Evolutionary conservation across 2,329 filamentous ascomycete genomes (phyloP), one percentile per base, ranked within the genome.

Genomic region (Nemania diffusa): DNA sequence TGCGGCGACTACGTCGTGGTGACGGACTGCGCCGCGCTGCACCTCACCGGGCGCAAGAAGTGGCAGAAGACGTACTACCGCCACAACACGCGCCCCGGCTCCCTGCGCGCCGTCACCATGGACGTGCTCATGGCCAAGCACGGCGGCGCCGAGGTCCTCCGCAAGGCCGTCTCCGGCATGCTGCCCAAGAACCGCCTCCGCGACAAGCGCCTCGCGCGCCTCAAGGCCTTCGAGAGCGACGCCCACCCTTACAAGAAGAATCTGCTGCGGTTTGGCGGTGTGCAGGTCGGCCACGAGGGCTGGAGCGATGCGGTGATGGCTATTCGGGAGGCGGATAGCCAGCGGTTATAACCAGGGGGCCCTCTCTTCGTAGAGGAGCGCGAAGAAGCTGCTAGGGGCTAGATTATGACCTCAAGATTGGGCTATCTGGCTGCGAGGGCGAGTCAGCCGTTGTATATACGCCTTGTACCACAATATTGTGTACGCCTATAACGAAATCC

Each of bases 1-100:
- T 98, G 96, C 86, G 96, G 96, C 74, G 96, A 99, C 88, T 99
- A 99, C 81, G 94, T 99, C 13, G 95, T 99, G 0, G 94, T 96
- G 58, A 93, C 93, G 42, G 91, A 94, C 79, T 98, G 96, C 84
- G 88, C 91, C 46, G 90, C 95, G 55, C 85, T 99, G 57, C 90
- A 94, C 83, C 91, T 90, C 1, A 98, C 96, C 7, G 96, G 96
- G 73, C 92, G 92, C 79, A 99, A 99, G 84, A 92, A 90, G 79
- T 91, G 88, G 82, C 93, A 97, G 84, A 99, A 99, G 85, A 90
- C 90, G 72, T 99, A 99, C 86, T 97, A 97, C 85, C 89, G 92
- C 61, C 96, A 98, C 82, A 97, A 90, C 73, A 98, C 96, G 26
- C 87, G 93, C 13, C 96, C 96, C 0, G 96, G 96, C 62, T 92